Evolutionary conservation across 1,284 basidiomycete species (phyloP).

Genomic region (Tylopilus sp.): DNA sequence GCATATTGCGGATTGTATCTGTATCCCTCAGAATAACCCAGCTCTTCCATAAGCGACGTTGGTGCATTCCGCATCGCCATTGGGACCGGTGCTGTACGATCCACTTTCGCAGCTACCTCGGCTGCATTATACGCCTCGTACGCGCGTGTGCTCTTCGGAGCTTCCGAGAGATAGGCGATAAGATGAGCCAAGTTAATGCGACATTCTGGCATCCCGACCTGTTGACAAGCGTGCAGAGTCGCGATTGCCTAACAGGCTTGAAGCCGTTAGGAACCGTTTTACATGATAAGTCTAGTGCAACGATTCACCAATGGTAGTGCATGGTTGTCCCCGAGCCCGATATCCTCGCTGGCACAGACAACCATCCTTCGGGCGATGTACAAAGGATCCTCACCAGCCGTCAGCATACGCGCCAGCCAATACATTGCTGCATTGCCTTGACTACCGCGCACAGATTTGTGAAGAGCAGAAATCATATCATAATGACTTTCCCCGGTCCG

Average conservation of each 20-base stretch:
- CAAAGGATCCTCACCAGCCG: slow-evolving; percentile 84
- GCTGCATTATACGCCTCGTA: slow-evolving; percentile 78
- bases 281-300: background rate
- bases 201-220: slow-evolving; percentile 84
- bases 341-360: slow-evolving; percentile 83
- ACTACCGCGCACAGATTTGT: slow-evolving; percentile 82
- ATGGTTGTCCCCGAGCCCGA: slow-evolving; percentile 73
- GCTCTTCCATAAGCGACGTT: slow-evolving; percentile 75
- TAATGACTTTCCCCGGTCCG: slow-evolving; percentile 75
- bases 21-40: slow-evolving; percentile 75
- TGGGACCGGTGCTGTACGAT: slow-evolving; percentile 63
- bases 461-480: slow-evolving; percentile 85
- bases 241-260: slow-evolving; percentile 59
- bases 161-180: slow-evolving; percentile 79
- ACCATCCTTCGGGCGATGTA: slow-evolving; percentile 81
- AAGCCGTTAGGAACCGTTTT: background rate
- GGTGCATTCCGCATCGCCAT: slow-evolving; percentile 85
- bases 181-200: slow-evolving; percentile 77
- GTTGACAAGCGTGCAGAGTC: slow-evolving; percentile 76
- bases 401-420: slow-evolving; percentile 83
- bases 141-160: slow-evolving; percentile 77
- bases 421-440: slow-evolving; percentile 83
- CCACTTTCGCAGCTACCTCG: slow-evolving; percentile 55
- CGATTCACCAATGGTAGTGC: slow-evolving; percentile 64
- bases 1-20: slow-evolving; percentile 76